Percentiles rank a stretch among this genome's conserved stretches.
Conservation (phyloP, 805 yeast species). For the Spathaspora passalidarum region DNA sequence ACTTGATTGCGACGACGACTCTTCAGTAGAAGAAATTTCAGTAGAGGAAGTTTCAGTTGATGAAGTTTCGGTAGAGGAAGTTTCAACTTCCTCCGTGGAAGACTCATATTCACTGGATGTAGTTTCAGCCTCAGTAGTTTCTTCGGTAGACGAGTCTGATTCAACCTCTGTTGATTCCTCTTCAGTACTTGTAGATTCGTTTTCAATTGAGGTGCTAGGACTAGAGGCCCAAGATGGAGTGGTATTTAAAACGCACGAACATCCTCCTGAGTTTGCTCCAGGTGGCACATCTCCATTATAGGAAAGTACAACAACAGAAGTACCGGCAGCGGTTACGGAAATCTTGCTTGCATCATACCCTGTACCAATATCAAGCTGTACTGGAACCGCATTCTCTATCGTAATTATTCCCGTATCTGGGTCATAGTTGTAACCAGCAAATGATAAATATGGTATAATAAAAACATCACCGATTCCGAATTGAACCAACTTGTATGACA, state of each 20-base stretch:
- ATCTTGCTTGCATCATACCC: background rate
- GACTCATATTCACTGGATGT: too few relatives aligned
- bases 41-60: background rate
- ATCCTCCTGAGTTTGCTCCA: background rate
- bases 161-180: too few relatives aligned
- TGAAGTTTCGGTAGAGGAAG: too few relatives aligned
- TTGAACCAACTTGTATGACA: background rate
- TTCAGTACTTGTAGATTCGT: too few relatives aligned
- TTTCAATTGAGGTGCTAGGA: background rate
- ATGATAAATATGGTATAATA: background rate
- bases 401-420: background rate
- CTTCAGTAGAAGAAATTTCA: background rate
- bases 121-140: too few relatives aligned
- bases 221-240: background rate
- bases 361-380: background rate
- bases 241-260: background rate
- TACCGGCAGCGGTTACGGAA: background rate
- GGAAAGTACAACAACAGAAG: background rate
- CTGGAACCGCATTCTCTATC: background rate
- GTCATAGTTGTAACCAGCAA: background rate
- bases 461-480: background rate
- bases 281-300: background rate
- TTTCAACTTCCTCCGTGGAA: too few relatives aligned
- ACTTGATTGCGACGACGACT: background rate
- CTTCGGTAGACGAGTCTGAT: background rate